phyloP scores from a whole-genome alignment of 2,329 filamentous ascomycete species.

The Arthrobotrys pseudoclavata region DNA sequence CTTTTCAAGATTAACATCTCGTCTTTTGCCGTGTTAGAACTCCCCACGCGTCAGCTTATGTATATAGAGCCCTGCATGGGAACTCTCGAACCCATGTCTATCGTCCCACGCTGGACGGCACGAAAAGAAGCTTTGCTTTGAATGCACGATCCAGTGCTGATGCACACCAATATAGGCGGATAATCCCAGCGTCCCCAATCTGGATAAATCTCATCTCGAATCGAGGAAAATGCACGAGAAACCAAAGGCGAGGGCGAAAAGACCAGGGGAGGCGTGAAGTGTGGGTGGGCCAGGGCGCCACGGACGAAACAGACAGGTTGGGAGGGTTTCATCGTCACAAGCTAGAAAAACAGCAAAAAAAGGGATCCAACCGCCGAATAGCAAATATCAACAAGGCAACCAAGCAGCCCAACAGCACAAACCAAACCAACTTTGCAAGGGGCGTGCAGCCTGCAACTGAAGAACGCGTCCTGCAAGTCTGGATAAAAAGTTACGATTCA shows the following conservation, averaged over 20 bases:
- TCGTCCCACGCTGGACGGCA: slow-evolving; percentile 49
- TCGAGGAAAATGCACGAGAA: slow-evolving; percentile 30
- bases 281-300: slow-evolving; percentile 33
- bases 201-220: slow-evolving; percentile 46
- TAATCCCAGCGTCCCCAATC: slow-evolving; percentile 29
- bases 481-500: slow-evolving; percentile 17
- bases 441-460: slow-evolving; percentile 24
- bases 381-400: slow-evolving; percentile 42
- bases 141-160: slow-evolving; percentile 31
- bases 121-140: slow-evolving; percentile 22
- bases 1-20: slow-evolving; percentile 1
- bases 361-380: slow-evolving; percentile 34
- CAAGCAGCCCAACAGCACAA: slow-evolving; percentile 17
- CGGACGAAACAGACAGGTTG: slow-evolving; percentile 38
- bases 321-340: slow-evolving; percentile 48
- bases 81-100: slow-evolving; percentile 8
- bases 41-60: slow-evolving; percentile 44
- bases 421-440: slow-evolving; percentile 26
- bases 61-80: slow-evolving; percentile 6
- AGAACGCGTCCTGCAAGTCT: slow-evolving; percentile 45
- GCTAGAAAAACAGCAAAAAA: slow-evolving; percentile 21
- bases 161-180: slow-evolving; percentile 27
- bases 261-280: slow-evolving; percentile 28
- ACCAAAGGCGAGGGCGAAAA: slow-evolving; percentile 12
- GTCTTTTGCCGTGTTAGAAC: slow-evolving; percentile 27